These are phyloP conservation scores for Vitis rotundifolia DNA, from an alignment of 164 flowering plant genomes.

Conservation along the genomic window DNA sequence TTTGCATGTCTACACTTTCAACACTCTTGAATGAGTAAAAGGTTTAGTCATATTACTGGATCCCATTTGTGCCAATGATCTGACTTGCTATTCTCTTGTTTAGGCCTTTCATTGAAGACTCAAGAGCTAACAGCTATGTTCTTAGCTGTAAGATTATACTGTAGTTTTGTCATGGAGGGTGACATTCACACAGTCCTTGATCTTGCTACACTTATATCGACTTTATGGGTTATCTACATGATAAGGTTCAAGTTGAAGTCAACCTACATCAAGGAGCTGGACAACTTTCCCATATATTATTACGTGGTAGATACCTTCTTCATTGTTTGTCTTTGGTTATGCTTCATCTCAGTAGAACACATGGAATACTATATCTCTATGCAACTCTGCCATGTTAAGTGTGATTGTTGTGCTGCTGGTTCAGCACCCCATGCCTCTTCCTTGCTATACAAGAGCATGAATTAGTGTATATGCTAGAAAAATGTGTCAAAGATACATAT, in stretches of 20 bases:
- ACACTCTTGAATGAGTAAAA: no score
- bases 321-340: not conserved
- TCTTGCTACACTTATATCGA: conserved; percentile 45
- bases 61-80: not conserved
- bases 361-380: no score
- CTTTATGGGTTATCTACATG: conserved; percentile 85
- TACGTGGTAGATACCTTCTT: conserved; percentile 38
- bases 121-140: conserved; percentile 83
- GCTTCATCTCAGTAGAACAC: no score
- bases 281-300: conserved; percentile 55
- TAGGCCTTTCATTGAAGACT: conserved; percentile 85
- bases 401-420: no score
- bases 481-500: no score
- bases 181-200: conserved; percentile 74
- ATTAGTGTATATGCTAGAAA: no score
- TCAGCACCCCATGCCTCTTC: no score
- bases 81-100: not conserved
- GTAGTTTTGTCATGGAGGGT: conserved; percentile 51
- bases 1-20: no score
- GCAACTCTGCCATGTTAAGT: no score
- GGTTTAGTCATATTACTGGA: not conserved
- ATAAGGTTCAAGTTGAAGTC: conserved; percentile 69
- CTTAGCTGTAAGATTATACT: conserved; percentile 53
- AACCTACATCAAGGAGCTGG: conserved; percentile 69
- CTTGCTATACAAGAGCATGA: no score